phyloP scores from a whole-genome alignment of 345 rosid species.

The Syzygium grande region DNA sequence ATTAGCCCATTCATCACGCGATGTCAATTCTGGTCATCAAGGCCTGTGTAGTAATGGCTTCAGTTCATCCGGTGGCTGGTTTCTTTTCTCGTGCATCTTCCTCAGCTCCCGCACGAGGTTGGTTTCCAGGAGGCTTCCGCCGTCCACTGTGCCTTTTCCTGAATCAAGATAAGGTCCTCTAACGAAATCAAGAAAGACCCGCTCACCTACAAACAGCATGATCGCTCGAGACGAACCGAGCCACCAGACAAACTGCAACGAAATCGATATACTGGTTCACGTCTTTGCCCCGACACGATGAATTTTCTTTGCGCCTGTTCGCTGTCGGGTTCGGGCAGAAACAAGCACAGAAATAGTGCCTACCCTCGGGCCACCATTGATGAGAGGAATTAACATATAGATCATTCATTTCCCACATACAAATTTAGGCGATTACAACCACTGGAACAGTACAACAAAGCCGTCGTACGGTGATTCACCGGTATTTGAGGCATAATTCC shows the following conservation, averaged over 20 bases:
- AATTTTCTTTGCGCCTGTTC: too few species aligned
- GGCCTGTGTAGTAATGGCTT: rapidly evolving
- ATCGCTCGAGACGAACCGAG: too few species aligned
- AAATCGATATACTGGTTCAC: too few species aligned
- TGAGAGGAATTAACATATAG: background rate
- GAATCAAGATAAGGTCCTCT: background rate
- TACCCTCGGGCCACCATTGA: background rate
- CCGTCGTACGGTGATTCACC: background rate
- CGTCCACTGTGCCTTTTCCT: too few species aligned
- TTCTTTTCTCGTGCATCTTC: background rate
- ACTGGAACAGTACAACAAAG: background rate
- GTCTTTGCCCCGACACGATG: too few species aligned
- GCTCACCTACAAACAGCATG: rapidly evolving
- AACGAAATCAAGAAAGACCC: background rate
- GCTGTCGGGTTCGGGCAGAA: background rate
- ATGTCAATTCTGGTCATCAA: background rate
- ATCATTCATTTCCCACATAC: background rate
- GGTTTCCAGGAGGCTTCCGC: too few species aligned
- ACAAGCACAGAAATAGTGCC: background rate
- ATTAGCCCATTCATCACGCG: background rate
- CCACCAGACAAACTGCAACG: too few species aligned
- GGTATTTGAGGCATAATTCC: background rate
- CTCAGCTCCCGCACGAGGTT: too few species aligned
- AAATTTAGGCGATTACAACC: background rate
- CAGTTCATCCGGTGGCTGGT: background rate